Base-by-base conservation (phyloP, 2,329 filamentous ascomycete genomes). In the Aplosporella prunicola region DNA sequence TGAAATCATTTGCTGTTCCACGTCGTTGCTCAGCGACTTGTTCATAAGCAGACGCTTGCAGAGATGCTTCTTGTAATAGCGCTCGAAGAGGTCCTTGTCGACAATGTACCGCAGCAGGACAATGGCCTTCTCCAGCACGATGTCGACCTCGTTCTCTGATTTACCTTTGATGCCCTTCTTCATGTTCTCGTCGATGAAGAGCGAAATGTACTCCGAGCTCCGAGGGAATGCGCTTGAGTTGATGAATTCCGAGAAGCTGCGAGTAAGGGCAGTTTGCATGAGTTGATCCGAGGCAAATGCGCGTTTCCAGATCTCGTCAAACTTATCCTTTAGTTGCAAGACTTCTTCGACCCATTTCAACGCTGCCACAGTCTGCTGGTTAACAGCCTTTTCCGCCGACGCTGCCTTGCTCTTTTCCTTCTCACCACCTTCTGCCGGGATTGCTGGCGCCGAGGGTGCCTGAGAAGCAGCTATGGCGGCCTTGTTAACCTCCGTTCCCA, bases 41-140 rank as follows among this genome's bases (percentile, higher is more conserved):
- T 81, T 84, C 63, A 91, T 84, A 13, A 98, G 68, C 27, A 98
- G 66, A 35, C 91, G 78, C 42, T 85, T 81, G 29, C 85, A 89
- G 16, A 98, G 72, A 61, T 98, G 91, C 57, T 93, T 93, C 67
- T 96, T 94, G 67, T 98, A 96, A 60, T 98, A 98, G 4, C 83
- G 78, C 64, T 98, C 89, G 52, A 98, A 95, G 48, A 93, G 71
- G 56, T 98, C 91, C 62, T 89, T 91, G 52, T 96, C 89, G 39
- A 80, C 76, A 24, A 98, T 74, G 49, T 93, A 95, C 30, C 87
- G 79, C 35, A 98, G 73, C 5, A 98, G 68, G 0, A 81, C 77
- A 43, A 94, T 93, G 9, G 88, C 88, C 55, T 91, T 93, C 42
- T 95, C 88, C 26, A 96, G 67, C 1, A 93, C 76, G 6, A 65